Conservation (phyloP, 768 basidiomycete genomes). For the Suillus decipiens region DNA sequence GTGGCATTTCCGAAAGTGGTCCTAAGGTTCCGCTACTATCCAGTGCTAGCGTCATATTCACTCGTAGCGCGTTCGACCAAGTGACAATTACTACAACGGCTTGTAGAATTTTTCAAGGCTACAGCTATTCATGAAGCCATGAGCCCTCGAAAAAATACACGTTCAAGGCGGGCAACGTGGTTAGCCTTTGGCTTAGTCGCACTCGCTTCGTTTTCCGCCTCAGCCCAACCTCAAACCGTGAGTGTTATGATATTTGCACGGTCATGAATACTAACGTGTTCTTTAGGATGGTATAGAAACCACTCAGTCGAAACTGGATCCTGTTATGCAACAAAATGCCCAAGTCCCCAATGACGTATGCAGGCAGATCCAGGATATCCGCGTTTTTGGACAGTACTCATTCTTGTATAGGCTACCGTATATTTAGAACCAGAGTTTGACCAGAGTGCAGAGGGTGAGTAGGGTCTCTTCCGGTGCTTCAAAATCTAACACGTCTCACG, state of each 20-base stretch:
- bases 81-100: neutral
- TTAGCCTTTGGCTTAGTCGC: conserved; percentile 57
- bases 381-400: neutral
- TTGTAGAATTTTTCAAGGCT: neutral
- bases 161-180: conserved; percentile 52
- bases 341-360: conserved; percentile 3
- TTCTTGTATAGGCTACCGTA: conserved; percentile 17
- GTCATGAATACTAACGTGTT: neutral
- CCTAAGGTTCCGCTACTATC: neutral
- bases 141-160: conserved; percentile 22
- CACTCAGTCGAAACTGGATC: neutral
- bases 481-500: conserved; percentile 10
- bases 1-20: conserved; percentile 3
- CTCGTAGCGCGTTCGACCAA: neutral
- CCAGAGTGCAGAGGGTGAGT: conserved; percentile 54
- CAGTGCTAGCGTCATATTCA: too few species aligned
- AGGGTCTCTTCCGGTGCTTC: neutral
- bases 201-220: conserved; percentile 46
- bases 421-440: conserved; percentile 32
- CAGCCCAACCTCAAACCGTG: conserved; percentile 37
- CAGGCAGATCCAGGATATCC: neutral
- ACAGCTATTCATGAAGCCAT: conserved; percentile 17
- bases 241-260: neutral
- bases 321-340: neutral
- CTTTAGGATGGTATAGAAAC: neutral